phyloP scores from a whole-genome alignment of 345 rosid genomes.

The Viola odorata region DNA sequence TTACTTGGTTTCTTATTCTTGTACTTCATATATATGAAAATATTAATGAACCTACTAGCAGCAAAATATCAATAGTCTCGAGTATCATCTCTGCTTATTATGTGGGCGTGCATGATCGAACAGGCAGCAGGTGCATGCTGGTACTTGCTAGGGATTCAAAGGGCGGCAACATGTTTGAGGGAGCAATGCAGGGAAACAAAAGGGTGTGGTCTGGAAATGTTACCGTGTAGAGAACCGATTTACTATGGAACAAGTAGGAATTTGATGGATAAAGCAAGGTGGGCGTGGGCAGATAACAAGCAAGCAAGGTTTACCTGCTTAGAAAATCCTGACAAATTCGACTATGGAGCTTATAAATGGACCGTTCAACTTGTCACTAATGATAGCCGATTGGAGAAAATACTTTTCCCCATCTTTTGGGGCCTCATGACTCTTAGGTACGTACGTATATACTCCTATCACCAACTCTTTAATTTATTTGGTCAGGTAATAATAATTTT shows the following conservation, averaged over 20 bases:
- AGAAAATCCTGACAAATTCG: conserved; percentile 44
- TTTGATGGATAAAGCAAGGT: conserved; percentile 42
- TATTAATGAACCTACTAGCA: too few species aligned
- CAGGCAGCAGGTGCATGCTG: conserved; percentile 99
- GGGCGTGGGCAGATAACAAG: conserved; percentile 57
- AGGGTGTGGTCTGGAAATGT: conserved; percentile 44
- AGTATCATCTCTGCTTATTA: too few species aligned
- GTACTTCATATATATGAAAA: too few species aligned
- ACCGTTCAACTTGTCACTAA: conserved; percentile 79
- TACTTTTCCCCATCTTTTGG: conserved; percentile 92
- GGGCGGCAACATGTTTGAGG: conserved; percentile 68
- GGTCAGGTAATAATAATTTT: too few species aligned
- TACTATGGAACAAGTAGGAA: conserved; percentile 63
- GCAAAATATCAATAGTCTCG: too few species aligned
- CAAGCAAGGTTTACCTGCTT: conserved; percentile 55
- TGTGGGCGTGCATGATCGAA: background rate
- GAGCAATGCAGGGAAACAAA: conserved; percentile 53
- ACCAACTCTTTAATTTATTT: too few species aligned
- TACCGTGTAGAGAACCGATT: conserved; percentile 67
- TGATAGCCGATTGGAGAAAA: conserved; percentile 76
- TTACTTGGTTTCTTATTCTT: too few species aligned
- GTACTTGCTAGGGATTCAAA: conserved; percentile 89
- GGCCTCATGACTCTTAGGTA: conserved; percentile 98
- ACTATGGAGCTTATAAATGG: conserved; percentile 90
- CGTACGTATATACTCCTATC: too few species aligned